Evolutionary conservation across 306 rosid species (phyloP).

Genomic region (Lagenaria siceraria): DNA sequence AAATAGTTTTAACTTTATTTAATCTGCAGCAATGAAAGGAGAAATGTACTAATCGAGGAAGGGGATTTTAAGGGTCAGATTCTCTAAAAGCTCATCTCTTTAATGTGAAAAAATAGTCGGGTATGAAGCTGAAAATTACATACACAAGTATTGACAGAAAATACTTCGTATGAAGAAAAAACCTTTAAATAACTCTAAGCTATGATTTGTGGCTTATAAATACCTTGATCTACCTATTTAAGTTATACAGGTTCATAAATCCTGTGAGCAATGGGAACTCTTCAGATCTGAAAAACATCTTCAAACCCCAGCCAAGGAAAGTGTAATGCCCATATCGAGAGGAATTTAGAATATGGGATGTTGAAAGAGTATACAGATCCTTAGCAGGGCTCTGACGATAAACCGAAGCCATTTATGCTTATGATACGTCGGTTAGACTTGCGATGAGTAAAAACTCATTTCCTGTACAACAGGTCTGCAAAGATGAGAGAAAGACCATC

Average conservation of each 20-base stretch:
- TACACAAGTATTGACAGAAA: neutral
- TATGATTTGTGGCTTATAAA: neutral
- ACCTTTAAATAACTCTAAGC: neutral
- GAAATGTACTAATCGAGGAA: neutral
- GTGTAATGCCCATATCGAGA: neutral
- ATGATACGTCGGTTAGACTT: neutral
- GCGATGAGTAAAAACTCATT: constrained; percentile 16
- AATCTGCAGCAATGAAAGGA: neutral
- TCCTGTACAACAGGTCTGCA: constrained; percentile 55
- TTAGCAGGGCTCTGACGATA: neutral
- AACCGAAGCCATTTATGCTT: constrained; percentile 3
- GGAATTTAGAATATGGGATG: neutral
- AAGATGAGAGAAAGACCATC: constrained; percentile 17
- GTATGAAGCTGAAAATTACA: neutral
- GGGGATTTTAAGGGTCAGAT: neutral
- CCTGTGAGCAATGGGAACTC: neutral
- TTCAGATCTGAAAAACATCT: neutral
- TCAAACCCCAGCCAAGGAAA: neutral
- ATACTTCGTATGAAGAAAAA: neutral
- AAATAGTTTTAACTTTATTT: neutral
- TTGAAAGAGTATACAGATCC: neutral
- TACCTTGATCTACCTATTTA: neutral
- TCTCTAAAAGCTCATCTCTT: neutral
- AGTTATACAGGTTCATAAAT: neutral
- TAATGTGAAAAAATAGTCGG: neutral